phyloP scores from a whole-genome alignment of 202 grass and related monocot species.

The Eragrostis tef region DNA sequence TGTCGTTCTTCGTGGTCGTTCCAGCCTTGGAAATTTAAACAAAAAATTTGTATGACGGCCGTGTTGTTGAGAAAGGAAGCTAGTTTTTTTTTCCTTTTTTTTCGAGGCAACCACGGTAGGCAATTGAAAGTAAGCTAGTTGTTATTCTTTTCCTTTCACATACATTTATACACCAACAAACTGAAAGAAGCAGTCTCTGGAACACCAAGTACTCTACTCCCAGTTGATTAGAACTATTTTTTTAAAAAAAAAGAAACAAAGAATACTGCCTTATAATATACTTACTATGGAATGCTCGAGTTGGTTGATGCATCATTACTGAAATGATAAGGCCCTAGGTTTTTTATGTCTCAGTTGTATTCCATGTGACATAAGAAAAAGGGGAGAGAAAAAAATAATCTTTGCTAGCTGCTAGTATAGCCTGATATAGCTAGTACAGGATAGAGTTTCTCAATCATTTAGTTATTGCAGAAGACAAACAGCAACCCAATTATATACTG shows the following conservation, averaged over 20 bases:
- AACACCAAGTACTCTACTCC: slow-evolving; percentile 4
- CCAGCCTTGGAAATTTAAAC: neutral
- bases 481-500: neutral
- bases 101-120: too few relatives aligned
- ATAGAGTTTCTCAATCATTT: neutral
- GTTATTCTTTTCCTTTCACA: neutral
- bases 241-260: neutral
- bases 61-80: too few relatives aligned
- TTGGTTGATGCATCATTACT: slow-evolving; percentile 10
- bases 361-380: neutral
- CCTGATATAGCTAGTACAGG: neutral
- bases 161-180: neutral
- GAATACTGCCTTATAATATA: slow-evolving; percentile 8
- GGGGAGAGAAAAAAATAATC: neutral
- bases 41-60: neutral
- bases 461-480: neutral
- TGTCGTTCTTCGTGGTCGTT: neutral
- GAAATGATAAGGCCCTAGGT: neutral
- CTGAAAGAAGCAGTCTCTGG: neutral
- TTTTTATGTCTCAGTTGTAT: neutral
- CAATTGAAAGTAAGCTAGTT: too few relatives aligned
- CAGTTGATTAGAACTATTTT: slow-evolving; percentile 10
- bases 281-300: neutral
- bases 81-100: too few relatives aligned
- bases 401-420: neutral